Conservation (phyloP, 2,329 filamentous ascomycete species). For the Cytospora schulzeri region DNA sequence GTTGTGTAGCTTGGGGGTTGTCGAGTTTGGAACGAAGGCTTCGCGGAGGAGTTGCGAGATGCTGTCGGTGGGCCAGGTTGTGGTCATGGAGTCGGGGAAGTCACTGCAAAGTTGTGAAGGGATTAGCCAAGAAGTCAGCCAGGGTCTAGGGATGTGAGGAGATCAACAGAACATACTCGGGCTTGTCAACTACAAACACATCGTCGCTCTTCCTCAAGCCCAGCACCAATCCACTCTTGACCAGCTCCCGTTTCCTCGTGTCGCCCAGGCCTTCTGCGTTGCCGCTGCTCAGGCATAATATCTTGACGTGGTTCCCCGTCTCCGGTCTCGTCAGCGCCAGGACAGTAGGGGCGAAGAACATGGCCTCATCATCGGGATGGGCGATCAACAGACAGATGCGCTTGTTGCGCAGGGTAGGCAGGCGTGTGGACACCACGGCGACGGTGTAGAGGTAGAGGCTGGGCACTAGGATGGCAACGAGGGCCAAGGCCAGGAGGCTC, state of each 20-base stretch:
- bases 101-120: slow-evolving; percentile 43
- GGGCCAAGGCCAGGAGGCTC: slow-evolving; percentile 33
- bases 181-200: slow-evolving; percentile 81
- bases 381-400: slow-evolving; percentile 91
- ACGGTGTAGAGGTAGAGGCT: slow-evolving; percentile 56
- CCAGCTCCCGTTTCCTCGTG: slow-evolving; percentile 79
- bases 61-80: slow-evolving; percentile 70
- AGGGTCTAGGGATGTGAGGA: not conserved
- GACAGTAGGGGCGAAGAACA: slow-evolving; percentile 95
- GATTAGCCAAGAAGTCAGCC: slow-evolving; percentile 5
- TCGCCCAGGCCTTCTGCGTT: slow-evolving; percentile 86
- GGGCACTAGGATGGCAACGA: slow-evolving; percentile 47
- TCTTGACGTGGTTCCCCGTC: slow-evolving; percentile 87
- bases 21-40: slow-evolving; percentile 70
- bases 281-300: slow-evolving; percentile 87
- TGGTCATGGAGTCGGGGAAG: slow-evolving; percentile 89
- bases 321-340: slow-evolving; percentile 79
- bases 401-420: slow-evolving; percentile 76
- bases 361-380: slow-evolving; percentile 97
- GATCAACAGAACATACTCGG: slow-evolving; percentile 47
- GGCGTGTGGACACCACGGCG: slow-evolving; percentile 49
- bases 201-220: slow-evolving; percentile 76
- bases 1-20: slow-evolving; percentile 35
- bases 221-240: slow-evolving; percentile 75
- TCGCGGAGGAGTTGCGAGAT: slow-evolving; percentile 71